A percentile compares a stretch with the other conserved stretches of the same genome.
These are phyloP conservation scores for Coniochaeta sp. DNA, from an alignment of 2,329 filamentous ascomycete genomes.

Conservation along the genomic window DNA sequence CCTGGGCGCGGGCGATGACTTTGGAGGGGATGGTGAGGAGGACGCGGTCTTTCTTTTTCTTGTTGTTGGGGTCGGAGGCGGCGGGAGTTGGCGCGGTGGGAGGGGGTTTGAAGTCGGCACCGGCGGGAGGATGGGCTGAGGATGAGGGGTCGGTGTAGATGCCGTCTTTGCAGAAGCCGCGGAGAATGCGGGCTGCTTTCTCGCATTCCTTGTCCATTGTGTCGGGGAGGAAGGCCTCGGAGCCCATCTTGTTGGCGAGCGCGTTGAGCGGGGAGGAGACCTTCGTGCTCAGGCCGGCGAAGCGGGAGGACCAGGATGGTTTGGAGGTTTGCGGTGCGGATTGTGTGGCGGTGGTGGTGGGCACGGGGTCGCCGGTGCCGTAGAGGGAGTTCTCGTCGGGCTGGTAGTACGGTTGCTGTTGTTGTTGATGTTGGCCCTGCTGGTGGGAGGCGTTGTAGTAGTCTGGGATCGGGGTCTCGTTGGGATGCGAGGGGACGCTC, in stretches of 20 bases:
- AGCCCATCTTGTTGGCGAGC: constrained; percentile 74
- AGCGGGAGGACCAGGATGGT: constrained; percentile 17
- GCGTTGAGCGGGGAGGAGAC: constrained; percentile 70
- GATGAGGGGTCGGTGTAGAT: constrained; percentile 33
- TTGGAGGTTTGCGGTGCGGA: neutral
- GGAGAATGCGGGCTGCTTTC: constrained; percentile 79
- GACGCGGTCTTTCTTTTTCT: constrained; percentile 35
- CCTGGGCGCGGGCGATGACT: constrained; percentile 59
- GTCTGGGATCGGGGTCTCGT: constrained; percentile 18
- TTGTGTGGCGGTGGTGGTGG: constrained; percentile 9
- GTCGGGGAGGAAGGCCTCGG: constrained; percentile 79
- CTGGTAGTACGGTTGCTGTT: constrained; percentile 11
- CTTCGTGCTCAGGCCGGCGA: constrained; percentile 30
- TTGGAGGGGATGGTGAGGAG: constrained; percentile 47
- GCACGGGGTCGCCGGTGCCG: constrained; percentile 16
- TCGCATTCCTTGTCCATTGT: constrained; percentile 84
- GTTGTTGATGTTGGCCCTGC: neutral
- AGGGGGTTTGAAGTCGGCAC: constrained; percentile 5
- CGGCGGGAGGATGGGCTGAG: neutral
- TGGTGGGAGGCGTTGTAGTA: constrained; percentile 12
- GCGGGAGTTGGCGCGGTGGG: constrained; percentile 14
- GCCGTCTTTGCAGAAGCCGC: constrained; percentile 70
- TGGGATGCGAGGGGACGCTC: constrained; percentile 13
- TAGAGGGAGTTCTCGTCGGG: constrained; percentile 9
- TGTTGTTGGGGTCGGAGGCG: constrained; percentile 22